phyloP scores from a whole-genome alignment of 176 grass and related monocot genomes.

The Bothriochloa decipiens region DNA sequence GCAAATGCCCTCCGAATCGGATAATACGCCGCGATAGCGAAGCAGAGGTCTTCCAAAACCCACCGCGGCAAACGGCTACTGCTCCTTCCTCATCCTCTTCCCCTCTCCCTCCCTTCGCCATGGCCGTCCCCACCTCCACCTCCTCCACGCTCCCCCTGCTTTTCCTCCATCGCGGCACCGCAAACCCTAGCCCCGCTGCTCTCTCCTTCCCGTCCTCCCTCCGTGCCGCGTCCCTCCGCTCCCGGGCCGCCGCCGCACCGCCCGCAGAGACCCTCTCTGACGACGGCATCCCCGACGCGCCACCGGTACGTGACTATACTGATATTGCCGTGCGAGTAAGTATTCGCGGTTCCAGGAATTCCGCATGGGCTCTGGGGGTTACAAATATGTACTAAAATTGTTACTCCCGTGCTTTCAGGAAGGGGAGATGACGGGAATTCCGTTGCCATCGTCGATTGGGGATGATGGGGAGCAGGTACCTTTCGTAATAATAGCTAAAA shows the following conservation, averaged over 20 bases:
- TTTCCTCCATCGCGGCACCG: constrained; percentile 45
- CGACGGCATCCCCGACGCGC: constrained; percentile 35
- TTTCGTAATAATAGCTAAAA: constrained; percentile 13
- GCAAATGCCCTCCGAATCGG: constrained; percentile 18
- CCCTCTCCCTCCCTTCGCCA: constrained; percentile 16
- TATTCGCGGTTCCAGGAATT: background rate
- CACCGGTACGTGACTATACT: constrained; percentile 38
- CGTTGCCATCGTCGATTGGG: constrained; percentile 54
- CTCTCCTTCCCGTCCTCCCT: constrained; percentile 48
- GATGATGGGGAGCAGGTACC: constrained; percentile 63
- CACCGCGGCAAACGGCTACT: constrained; percentile 20
- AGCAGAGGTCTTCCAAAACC: constrained; percentile 46
- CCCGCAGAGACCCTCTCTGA: constrained; percentile 45
- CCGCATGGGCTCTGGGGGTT: background rate
- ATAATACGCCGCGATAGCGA: constrained; percentile 44
- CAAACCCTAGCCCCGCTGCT: constrained; percentile 35
- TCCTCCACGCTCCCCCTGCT: constrained; percentile 39
- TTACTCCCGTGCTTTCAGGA: constrained; percentile 35
- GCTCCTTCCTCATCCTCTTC: constrained; percentile 15
- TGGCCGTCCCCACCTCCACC: constrained; percentile 54
- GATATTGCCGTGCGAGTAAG: background rate
- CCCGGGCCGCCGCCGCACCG: constrained; percentile 43
- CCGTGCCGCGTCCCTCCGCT: constrained; percentile 37
- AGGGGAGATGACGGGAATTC: constrained; percentile 42
- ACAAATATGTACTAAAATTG: background rate